Evolutionary conservation across 352 stramenopile genomes (phyloP), one percentile per base, ranked within the genome.

Genomic region (Phytophthora hibernalis): DNA sequence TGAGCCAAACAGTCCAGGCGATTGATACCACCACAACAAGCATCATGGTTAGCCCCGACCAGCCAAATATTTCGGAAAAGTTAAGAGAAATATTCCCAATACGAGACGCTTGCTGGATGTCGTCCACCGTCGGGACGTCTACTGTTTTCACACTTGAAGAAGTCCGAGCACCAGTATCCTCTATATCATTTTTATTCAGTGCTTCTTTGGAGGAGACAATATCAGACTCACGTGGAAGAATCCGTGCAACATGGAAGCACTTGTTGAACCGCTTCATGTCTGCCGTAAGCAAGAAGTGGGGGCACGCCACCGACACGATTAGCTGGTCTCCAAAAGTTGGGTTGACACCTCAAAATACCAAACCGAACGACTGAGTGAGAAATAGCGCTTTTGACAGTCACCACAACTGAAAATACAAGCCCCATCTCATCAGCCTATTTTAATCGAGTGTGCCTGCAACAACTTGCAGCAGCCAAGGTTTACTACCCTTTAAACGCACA

Each of bases 1-100:
- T 60, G 12, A 85, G 56, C 56, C 73, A 78, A 1, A 31, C 28
- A 1, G 69, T 79, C 77, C 77, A 85, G 33, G n/a, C 13, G 13
- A 38, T 38, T 38, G 33, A 38, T 16, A n/a, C 5, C 33, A 38
- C 10, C 13, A 38, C 11, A 9, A 38, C 33, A n/a, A 38, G 33
- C 3, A 38, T 38, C 1, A 38, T 38, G 11, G 13, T 5, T 5
- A 38, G 2, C 33, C 33, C 33, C 33, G 10, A 38, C 33, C 3
- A n/a, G 11, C 33, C 33, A 38, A 38, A 38, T 13, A 16, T 38
- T n/a, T 16, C 11, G 1, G 11, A 38, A 38, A 38, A 38, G 33
- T 13, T 38, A 12, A n/a, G 33, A 38, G 7, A 38, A 38, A 12
- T 16, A 5, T 38, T 40, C 15, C n/a, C 33, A 5, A n/a, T 40